These are phyloP conservation scores for Orobanche coerulescens DNA, from an alignment of 257 asterid genomes.

Conservation along the genomic window DNA sequence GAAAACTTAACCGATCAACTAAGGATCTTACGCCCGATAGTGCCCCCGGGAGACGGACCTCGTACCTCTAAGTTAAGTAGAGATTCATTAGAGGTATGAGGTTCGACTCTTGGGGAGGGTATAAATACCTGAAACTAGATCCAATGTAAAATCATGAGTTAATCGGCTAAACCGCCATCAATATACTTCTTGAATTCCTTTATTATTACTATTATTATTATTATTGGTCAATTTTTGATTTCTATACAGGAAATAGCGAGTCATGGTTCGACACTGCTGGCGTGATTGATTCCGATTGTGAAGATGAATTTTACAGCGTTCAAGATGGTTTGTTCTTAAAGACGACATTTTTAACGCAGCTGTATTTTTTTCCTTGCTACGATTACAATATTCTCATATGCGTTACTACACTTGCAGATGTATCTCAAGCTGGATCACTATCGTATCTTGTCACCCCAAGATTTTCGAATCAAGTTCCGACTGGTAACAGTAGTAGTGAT, in stretches of 20 bases:
- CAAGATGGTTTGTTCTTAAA: conserved; percentile 69
- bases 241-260: conserved; percentile 54
- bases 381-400: background rate
- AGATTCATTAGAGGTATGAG: too few species aligned
- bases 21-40: too few species aligned
- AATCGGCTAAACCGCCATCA: too few species aligned
- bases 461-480: conserved; percentile 40
- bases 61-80: too few species aligned
- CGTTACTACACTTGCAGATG: conserved; percentile 42
- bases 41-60: too few species aligned
- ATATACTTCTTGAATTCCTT: background rate
- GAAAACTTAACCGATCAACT: too few species aligned
- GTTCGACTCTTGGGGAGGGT: too few species aligned
- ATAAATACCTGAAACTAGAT: too few species aligned
- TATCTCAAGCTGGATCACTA: conserved; percentile 72
- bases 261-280: conserved; percentile 77
- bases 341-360: background rate
- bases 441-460: conserved; percentile 77
- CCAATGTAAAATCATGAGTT: too few species aligned
- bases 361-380: background rate
- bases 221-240: conserved; percentile 6
- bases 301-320: conserved; percentile 87
- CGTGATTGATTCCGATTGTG: conserved; percentile 62
- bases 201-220: background rate
- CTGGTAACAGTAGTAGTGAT: conserved; percentile 29